Evolutionary conservation across 768 basidiomycete genomes (phyloP).

Genomic region (Coprinellus micaceus): DNA sequence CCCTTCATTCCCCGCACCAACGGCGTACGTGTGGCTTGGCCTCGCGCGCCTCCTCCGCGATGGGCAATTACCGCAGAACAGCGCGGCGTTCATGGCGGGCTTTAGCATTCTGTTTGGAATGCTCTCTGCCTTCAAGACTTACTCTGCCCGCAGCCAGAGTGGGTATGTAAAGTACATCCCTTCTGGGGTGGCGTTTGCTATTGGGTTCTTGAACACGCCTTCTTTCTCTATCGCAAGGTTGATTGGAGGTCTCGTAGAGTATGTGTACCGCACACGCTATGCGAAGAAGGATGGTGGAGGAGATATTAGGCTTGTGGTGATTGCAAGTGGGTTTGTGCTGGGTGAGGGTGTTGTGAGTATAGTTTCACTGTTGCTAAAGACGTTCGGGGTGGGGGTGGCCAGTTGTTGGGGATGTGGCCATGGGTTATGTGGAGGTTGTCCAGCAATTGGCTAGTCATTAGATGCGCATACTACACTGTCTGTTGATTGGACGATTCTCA

Average conservation of each 20-base stretch:
- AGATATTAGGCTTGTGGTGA: conserved; percentile 78
- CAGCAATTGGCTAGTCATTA: conserved; percentile 26
- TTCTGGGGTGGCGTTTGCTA: conserved; percentile 91
- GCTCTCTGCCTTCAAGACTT: conserved; percentile 64
- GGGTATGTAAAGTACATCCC: conserved; percentile 77
- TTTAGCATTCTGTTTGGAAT: conserved; percentile 72
- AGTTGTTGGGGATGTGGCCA: conserved; percentile 89
- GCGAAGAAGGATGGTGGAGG: conserved; percentile 34
- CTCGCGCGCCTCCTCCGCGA: conserved; percentile 79
- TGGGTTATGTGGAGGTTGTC: conserved; percentile 70
- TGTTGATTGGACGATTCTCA: neutral
- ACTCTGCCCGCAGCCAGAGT: conserved; percentile 42
- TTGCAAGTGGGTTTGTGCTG: conserved; percentile 93
- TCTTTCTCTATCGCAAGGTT: conserved; percentile 91
- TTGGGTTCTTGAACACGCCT: conserved; percentile 94
- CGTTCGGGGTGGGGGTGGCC: conserved; percentile 64
- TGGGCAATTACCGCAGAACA: conserved; percentile 76
- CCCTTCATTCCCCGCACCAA: conserved; percentile 93
- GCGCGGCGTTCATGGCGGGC: conserved; percentile 69
- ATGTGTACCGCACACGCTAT: conserved; percentile 54
- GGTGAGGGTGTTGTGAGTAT: conserved; percentile 93
- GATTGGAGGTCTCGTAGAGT: conserved; percentile 81
- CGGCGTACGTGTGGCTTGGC: conserved; percentile 89
- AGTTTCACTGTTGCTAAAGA: conserved; percentile 68
- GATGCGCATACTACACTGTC: too few relatives aligned